Percentiles rank a stretch among this genome's conserved stretches.
phyloP scores from a whole-genome alignment of 331 rosid genomes.

The Stylosanthes scabra region DNA sequence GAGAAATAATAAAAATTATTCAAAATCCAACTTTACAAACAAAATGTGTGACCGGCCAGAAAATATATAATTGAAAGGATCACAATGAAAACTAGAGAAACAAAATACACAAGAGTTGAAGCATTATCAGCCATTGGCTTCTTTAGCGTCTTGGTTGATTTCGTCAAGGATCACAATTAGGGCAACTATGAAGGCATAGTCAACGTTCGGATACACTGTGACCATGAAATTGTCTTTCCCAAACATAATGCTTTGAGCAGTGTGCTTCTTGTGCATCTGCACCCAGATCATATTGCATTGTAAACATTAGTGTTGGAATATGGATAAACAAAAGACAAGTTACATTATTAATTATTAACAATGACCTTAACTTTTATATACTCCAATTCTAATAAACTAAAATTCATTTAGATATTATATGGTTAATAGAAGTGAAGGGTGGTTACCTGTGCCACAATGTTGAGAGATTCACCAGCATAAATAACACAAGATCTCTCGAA shows the following conservation, averaged over 20 bases:
- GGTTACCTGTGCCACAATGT: constrained; percentile 41
- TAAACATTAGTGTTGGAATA: neutral
- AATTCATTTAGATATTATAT: no score
- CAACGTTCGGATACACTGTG: constrained; percentile 61
- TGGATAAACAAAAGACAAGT: neutral
- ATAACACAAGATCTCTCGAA: constrained; percentile 54
- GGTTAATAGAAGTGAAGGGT: neutral
- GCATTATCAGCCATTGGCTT: neutral
- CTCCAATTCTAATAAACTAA: no score
- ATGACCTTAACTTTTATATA: no score
- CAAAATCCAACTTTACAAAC: neutral
- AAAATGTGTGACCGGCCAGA: neutral
- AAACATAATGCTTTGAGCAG: constrained; percentile 42
- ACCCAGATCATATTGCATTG: neutral
- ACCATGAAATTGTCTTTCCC: constrained; percentile 61
- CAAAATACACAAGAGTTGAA: neutral
- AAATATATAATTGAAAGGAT: neutral
- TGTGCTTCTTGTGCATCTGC: constrained; percentile 72
- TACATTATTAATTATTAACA: neutral
- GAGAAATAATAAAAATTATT: neutral
- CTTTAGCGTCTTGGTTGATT: constrained; percentile 35
- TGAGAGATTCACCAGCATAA: constrained; percentile 52
- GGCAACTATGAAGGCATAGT: constrained; percentile 61
- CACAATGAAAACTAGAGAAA: neutral
- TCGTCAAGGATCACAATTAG: constrained; percentile 45